Base-by-base conservation (phyloP, 208 protist species). In the Leishmania braziliensis region DNA sequence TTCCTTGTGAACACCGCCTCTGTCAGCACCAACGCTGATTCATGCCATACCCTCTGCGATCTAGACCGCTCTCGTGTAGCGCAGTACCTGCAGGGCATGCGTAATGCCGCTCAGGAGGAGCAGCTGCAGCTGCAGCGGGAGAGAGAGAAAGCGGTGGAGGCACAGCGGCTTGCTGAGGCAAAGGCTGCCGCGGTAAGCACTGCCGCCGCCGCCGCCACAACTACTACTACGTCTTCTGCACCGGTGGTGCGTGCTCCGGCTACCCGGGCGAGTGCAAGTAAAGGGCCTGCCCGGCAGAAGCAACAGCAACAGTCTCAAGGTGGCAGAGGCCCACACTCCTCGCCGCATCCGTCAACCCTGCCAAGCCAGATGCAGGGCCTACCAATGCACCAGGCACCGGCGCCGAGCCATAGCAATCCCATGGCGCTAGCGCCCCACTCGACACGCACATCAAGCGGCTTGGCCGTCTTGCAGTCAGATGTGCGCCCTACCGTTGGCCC, bases 51-150 rank as follows among this genome's bases (percentile, higher is more conserved):
- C 66, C 54, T 68, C 60, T 3, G 51, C 68, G 16, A 53, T 46
- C 33, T 33, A 3, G 82, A 81, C 26, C 53, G 78, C n/a, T 43
- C 29, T 5, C 26, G 36, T 16, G 82, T 85, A 66, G 65, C 9
- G 46, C 33, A 82, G 63, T 85, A 65, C 26, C 72, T 85, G 4
- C 62, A 85, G 39, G 43, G 50, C 46, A 74, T 85, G 71, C 82
- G 74, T 0, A 10, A 60, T 4, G 63, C 65, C 4, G 39, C 68
- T 0, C 71, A 82, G 50, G 74, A 46, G 56, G 74, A 77, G 50
- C 74, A 26, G 20, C 77, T 62, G 78, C 65, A 29, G 74, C 56
- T 62, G 82, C 73, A 60, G 74, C 75, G 20, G 46, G 50, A 53
- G 46, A 9, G 23, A 51, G 58, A 77, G 26, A 65, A 5, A 4